Evolutionary conservation across 495 filamentous ascomycete species (phyloP).

Genomic region (Xylaria flabelliformis): DNA sequence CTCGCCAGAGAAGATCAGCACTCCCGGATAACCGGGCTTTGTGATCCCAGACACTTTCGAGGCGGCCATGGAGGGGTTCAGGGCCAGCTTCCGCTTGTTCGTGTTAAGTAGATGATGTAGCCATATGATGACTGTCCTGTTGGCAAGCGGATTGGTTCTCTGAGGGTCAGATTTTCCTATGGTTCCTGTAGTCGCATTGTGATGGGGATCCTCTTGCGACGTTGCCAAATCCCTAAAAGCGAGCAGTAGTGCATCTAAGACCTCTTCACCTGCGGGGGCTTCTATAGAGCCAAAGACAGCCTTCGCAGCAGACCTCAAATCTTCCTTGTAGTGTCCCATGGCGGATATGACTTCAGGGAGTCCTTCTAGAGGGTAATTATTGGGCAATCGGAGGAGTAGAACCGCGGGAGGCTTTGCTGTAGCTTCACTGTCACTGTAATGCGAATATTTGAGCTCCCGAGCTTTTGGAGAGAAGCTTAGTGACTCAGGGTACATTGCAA

Average conservation of each 20-base stretch:
- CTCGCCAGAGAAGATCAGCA: slow-evolving; percentile 27
- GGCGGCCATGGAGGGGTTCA: slow-evolving; percentile 16
- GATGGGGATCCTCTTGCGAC: slow-evolving; percentile 1
- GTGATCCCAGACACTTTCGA: slow-evolving; percentile 21
- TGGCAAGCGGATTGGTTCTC: not conserved
- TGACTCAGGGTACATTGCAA: slow-evolving; percentile 27
- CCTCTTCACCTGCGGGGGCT: slow-evolving; percentile 17
- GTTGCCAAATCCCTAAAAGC: slow-evolving; percentile 13
- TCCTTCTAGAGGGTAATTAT: slow-evolving; percentile 24
- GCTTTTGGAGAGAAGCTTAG: slow-evolving; percentile 26
- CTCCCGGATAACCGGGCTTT: slow-evolving; percentile 28
- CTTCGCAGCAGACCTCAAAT: slow-evolving; percentile 26
- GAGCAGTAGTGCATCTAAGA: slow-evolving; percentile 25
- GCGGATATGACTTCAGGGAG: slow-evolving; percentile 27
- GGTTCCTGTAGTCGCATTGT: not conserved
- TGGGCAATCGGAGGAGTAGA: slow-evolving; percentile 22
- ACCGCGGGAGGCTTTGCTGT: not conserved
- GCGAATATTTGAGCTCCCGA: slow-evolving; percentile 26
- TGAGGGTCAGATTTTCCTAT: not conserved
- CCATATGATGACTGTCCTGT: slow-evolving; percentile 27
- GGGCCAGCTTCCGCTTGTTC: slow-evolving; percentile 29
- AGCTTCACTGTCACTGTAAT: not conserved
- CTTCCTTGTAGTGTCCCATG: slow-evolving; percentile 16
- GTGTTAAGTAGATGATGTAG: slow-evolving; percentile 31
- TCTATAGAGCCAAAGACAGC: slow-evolving; percentile 13